Evolutionary conservation across 2,329 filamentous ascomycete species (phyloP).

Genomic region (Grosmannia clavigera): DNA sequence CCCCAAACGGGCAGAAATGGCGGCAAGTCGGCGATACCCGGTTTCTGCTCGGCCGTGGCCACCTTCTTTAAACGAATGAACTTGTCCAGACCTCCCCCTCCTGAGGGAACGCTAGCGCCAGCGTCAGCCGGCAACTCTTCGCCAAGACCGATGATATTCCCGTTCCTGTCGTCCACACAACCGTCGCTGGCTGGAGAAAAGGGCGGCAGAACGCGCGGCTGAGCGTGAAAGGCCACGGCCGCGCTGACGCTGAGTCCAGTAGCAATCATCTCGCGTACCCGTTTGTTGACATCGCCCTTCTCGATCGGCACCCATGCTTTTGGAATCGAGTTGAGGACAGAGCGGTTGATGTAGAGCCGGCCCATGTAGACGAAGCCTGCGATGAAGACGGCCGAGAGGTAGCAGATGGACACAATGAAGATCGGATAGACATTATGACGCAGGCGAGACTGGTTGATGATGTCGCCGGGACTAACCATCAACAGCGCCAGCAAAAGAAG

Average conservation of each 20-base stretch:
- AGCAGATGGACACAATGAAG: slow-evolving; percentile 66
- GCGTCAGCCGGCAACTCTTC: too few species aligned
- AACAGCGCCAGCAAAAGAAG: slow-evolving; percentile 61
- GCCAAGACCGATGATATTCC: too few species aligned
- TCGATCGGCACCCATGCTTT: slow-evolving; percentile 79
- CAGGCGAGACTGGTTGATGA: slow-evolving; percentile 62
- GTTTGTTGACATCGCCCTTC: slow-evolving; percentile 65
- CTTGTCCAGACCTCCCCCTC: neutral
- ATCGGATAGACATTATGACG: slow-evolving; percentile 64
- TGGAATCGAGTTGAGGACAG: slow-evolving; percentile 68
- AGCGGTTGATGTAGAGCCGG: slow-evolving; percentile 78
- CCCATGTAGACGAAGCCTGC: slow-evolving; percentile 67
- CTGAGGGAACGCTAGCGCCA: too few species aligned
- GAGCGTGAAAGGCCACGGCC: slow-evolving; percentile 64
- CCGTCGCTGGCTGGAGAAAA: neutral
- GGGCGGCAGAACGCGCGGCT: slow-evolving; percentile 36
- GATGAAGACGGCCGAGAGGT: slow-evolving; percentile 58
- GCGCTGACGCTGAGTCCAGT: slow-evolving; percentile 65
- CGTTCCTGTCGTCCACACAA: neutral
- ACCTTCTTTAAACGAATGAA: slow-evolving; percentile 4
- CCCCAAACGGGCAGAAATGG: slow-evolving; percentile 56
- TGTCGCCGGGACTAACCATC: slow-evolving; percentile 67
- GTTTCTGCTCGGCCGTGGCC: slow-evolving; percentile 12
- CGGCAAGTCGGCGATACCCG: slow-evolving; percentile 33
- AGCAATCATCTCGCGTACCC: slow-evolving; percentile 64